Evolutionary conservation across 2,329 filamentous ascomycete species (phyloP), one percentile per base, ranked within the genome.

Genomic region (Pezizomycotina sp.): DNA sequence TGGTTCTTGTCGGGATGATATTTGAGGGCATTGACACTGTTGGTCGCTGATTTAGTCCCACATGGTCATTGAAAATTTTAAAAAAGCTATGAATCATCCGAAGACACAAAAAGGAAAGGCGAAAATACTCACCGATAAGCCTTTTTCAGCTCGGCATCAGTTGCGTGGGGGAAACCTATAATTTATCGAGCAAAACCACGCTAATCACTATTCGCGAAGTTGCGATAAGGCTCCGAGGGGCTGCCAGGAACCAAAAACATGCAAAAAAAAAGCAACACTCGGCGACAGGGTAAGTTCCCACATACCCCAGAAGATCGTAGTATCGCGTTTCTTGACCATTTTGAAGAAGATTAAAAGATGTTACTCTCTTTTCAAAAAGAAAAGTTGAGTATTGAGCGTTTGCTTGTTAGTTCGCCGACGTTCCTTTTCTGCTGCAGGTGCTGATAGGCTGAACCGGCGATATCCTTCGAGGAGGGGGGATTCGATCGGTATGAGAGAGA

Each of bases 1-100:
- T 77, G 73, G 61, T 98, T 98, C 70, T 98, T 98, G 62, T 98
- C 86, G 91, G 81, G 81, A 55, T 91, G 81, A 58, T 75, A 77
- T 62, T 86, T 89, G 44, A 89, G 62, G 21, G 81, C 81, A 50
- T 74, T 72, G 49, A 76, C 73, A 60, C 81, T 83, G 69, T 5
- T 5, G 18, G 13, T 20, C 28, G 18, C 12, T 18, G n/a, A n/a
- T n/a, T n/a, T n/a, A n/a, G n/a, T n/a, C n/a, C n/a, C n/a, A n/a
- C n/a, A n/a, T n/a, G n/a, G n/a, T n/a, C n/a, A n/a, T n/a, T n/a
- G n/a, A n/a, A n/a, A n/a, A n/a, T n/a, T n/a, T n/a, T n/a, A n/a
- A n/a, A n/a, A n/a, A n/a, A n/a, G n/a, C n/a, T n/a, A n/a, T n/a
- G n/a, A n/a, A n/a, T n/a, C n/a, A 7, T 2, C 12, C 12, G 26